Conservation (phyloP, 495 filamentous ascomycete species). For the Penicillium daleae region DNA sequence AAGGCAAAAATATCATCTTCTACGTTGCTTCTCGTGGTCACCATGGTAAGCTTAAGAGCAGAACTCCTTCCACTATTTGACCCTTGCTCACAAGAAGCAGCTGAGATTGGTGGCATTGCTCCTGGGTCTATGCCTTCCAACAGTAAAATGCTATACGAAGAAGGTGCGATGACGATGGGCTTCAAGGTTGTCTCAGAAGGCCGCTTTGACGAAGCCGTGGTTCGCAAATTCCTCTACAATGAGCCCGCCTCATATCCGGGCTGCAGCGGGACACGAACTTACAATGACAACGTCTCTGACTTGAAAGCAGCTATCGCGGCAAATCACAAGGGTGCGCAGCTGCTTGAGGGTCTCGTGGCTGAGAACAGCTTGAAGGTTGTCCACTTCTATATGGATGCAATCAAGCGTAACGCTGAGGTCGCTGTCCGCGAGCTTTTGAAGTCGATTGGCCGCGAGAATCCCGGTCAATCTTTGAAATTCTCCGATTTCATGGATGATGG, state of each 20-base stretch:
- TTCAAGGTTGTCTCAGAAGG: conserved; percentile 90
- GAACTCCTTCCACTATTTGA: too few relatives aligned
- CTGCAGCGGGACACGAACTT: conserved; percentile 82
- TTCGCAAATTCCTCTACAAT: conserved; percentile 74
- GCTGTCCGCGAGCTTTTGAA: conserved; percentile 79
- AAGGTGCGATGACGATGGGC: conserved; percentile 87
- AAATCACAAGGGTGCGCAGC: conserved; percentile 89
- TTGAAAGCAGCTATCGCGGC: conserved; percentile 90
- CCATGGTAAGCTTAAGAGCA: conserved; percentile 53
- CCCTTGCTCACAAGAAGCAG: conserved; percentile 73
- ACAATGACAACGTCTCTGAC: conserved; percentile 90
- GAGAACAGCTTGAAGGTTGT: conserved; percentile 88
- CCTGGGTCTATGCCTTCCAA: conserved; percentile 92
- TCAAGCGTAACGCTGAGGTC: conserved; percentile 84
- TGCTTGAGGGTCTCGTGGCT: conserved; percentile 76
- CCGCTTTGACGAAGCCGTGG: conserved; percentile 55
- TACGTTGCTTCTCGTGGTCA: conserved; percentile 87
- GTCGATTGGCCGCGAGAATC: conserved; percentile 68
- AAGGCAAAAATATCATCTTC: conserved; percentile 64
- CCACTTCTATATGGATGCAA: conserved; percentile 87
- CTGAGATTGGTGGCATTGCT: conserved; percentile 91
- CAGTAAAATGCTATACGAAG: conserved; percentile 86
- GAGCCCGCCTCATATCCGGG: conserved; percentile 81
- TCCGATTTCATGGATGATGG: conserved; percentile 94
- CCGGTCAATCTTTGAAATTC: conserved; percentile 71